Evolutionary conservation across 352 stramenopile species (phyloP), one percentile per base, ranked within the genome.

Genomic region (Blastocystis hominis): DNA sequence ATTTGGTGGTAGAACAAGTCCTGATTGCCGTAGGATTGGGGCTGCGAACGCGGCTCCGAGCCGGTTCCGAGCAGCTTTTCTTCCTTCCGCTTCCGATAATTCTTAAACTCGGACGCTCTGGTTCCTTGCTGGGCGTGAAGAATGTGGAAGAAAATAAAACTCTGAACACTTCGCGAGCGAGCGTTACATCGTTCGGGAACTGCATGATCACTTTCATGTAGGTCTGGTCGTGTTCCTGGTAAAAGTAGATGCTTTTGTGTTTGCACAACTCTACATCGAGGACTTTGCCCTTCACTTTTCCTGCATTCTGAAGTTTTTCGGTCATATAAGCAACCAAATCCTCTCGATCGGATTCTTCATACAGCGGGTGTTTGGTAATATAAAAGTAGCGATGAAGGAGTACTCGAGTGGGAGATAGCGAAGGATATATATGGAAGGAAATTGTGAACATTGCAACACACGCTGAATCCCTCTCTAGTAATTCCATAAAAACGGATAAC

Each of bases 401-500:
- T n/a, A 92, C 89, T 10, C 92, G 46, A 62, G 7, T 2, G 17
- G 40, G 86, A 90, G 30, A 64, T 56, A 3, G 34, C 56, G 7
- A 4, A 17, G 34, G 89, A 90, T 42, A 89, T 70, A 91, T 99
- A 99, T 1, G 96, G 94, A 40, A 97, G 94, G 64, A 98, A 98
- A 42, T 97, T 96, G 89, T 99, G 96, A 42, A 98, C 94, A 89
- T 98, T 96, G 79, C 95, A 94, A 70, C 97, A 93, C 1, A 98
- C 94, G 72, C 94, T 98, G 90, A 98, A 92, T 75, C 97, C 97
- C 10, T 92, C 89, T 76, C 95, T 93, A 0, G 93, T 98, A 50
- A 98, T 95, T 75, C 96, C 97, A 90, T 97, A 99, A 24, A 98
- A 90, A 15, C 97, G 93, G 72, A 99, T 96, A 61, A 99, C 94